Conservation (phyloP, 208 protist species). For the Acanthamoeba culbertsoni region DNA sequence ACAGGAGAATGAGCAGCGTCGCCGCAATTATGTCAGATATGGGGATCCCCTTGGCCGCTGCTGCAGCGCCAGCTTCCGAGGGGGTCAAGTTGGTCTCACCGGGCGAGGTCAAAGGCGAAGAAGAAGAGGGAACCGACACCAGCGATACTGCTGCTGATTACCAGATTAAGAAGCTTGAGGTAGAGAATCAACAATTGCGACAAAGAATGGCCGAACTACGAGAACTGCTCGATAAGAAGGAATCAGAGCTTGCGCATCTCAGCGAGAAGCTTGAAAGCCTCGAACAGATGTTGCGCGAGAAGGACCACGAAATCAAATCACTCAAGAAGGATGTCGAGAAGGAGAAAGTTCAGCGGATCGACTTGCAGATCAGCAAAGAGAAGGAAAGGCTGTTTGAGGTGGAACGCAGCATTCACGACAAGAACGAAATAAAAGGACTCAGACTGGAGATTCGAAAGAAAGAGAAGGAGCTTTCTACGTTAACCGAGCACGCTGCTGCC, state of each 20-base stretch:
- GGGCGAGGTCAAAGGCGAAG: too few species aligned
- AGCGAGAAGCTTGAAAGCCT: not conserved
- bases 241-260: not conserved
- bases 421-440: conserved; percentile 10
- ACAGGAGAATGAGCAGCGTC: not conserved
- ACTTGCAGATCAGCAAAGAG: conserved; percentile 17
- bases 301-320: not conserved
- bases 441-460: not conserved
- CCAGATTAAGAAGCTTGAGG: not conserved
- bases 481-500: not conserved
- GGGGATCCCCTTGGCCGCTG: not conserved
- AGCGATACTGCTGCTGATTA: not conserved
- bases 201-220: not conserved
- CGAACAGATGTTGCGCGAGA: not conserved
- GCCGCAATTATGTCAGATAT: not conserved
- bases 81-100: not conserved
- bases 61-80: not conserved
- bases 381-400: conserved; percentile 2
- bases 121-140: not conserved
- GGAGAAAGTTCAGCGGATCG: conserved; percentile 12
- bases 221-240: conserved; percentile 19
- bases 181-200: not conserved
- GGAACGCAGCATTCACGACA: not conserved
- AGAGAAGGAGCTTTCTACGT: not conserved
- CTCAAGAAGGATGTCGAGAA: not conserved